A percentile compares a stretch with the other conserved stretches of the same genome.
These are phyloP conservation scores for Cladosporium sphaerospermum DNA, from an alignment of 2,329 filamentous ascomycete species.

Conservation along the genomic window DNA sequence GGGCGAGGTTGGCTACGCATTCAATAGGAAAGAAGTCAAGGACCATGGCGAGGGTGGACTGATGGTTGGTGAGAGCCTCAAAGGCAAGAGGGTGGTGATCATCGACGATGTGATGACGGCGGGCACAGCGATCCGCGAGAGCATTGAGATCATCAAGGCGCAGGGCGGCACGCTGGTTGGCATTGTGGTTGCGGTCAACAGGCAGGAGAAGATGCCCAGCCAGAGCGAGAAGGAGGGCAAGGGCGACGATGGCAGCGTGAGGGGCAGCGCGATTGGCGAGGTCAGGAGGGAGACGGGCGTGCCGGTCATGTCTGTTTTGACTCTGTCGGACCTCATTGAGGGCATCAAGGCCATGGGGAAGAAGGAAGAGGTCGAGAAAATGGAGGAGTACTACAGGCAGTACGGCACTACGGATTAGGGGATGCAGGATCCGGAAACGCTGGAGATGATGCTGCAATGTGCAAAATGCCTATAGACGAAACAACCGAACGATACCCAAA, in stretches of 20 bases:
- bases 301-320: conserved; percentile 77
- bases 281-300: conserved; percentile 76
- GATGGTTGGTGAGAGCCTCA: conserved; percentile 81
- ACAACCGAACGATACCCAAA: neutral
- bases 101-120: conserved; percentile 97
- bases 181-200: conserved; percentile 81
- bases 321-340: conserved; percentile 67
- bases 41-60: conserved; percentile 90
- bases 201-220: conserved; percentile 72
- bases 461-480: neutral
- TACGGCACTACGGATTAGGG: conserved; percentile 20
- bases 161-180: conserved; percentile 81
- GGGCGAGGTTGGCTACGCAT: conserved; percentile 70
- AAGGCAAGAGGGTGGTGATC: conserved; percentile 79
- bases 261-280: conserved; percentile 78
- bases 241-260: conserved; percentile 60
- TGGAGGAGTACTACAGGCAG: conserved; percentile 63
- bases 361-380: conserved; percentile 46
- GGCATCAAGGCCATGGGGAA: conserved; percentile 39
- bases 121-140: conserved; percentile 88
- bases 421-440: neutral
- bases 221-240: conserved; percentile 34
- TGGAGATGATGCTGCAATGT: neutral
- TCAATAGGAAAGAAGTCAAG: conserved; percentile 95
- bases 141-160: conserved; percentile 78